Percentiles rank a stretch among this genome's conserved stretches.
These are phyloP conservation scores for Pyracantha coccinea DNA, from an alignment of 331 rosid genomes.

Conservation along the genomic window DNA sequence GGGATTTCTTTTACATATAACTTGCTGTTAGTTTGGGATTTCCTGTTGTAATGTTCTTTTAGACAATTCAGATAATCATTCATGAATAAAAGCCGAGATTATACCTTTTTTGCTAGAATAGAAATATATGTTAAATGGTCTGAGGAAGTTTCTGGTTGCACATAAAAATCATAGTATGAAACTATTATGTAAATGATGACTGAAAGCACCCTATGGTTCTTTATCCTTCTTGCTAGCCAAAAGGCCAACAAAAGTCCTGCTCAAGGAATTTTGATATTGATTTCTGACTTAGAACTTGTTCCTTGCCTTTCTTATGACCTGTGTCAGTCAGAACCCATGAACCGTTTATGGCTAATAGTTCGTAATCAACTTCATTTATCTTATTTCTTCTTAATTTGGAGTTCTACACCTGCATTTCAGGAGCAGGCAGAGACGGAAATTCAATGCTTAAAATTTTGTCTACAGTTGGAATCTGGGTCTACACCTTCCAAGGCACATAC, in stretches of 20 bases:
- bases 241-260: neutral
- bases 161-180: neutral
- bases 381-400: neutral
- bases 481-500: constrained; percentile 10
- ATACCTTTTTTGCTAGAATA: neutral
- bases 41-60: neutral
- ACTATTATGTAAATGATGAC: neutral
- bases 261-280: neutral
- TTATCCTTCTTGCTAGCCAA: neutral
- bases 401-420: constrained; percentile 25
- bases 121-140: neutral
- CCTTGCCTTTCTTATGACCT: neutral
- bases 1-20: neutral
- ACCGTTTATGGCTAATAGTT: neutral
- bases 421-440: constrained; percentile 37
- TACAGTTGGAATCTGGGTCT: constrained; percentile 1
- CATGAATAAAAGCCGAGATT: too few relatives aligned
- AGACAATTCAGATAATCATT: neutral
- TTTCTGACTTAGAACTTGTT: neutral
- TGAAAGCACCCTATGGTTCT: neutral
- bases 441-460: constrained; percentile 27
- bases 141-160: neutral
- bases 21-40: neutral
- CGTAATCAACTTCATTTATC: neutral
- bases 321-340: neutral